Evolutionary conservation across 2,329 filamentous ascomycete genomes (phyloP).

Genomic region (Colletotrichum lupini): DNA sequence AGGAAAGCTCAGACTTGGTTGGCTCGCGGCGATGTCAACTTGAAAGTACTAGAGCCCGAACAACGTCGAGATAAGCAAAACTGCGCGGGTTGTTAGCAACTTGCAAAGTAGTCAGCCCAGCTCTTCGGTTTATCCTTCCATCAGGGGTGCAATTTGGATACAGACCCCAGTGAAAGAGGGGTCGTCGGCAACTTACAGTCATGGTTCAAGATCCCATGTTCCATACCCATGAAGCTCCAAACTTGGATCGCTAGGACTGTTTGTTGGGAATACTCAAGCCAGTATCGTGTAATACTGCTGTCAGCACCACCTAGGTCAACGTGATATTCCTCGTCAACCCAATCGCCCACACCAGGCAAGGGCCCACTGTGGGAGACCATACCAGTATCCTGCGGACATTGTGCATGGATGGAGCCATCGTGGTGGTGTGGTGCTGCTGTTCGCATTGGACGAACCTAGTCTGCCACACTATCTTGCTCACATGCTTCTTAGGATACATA

Average conservation of each 20-base stretch:
- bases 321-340: neutral
- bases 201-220: neutral
- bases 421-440: constrained; percentile 2
- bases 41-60: neutral
- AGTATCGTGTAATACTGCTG: neutral
- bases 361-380: neutral
- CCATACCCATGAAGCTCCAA: neutral
- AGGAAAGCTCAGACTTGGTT: neutral
- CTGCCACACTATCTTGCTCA: constrained; percentile 6
- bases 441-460: constrained; percentile 28
- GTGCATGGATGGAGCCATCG: neutral
- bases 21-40: neutral
- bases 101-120: neutral
- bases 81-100: neutral
- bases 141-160: neutral
- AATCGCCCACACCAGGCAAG: neutral
- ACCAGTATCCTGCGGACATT: neutral
- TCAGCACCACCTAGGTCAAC: neutral
- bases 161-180: neutral
- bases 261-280: neutral
- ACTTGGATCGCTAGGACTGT: neutral
- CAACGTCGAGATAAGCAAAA: neutral
- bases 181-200: neutral
- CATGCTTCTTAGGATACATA: constrained; percentile 2
- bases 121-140: neutral